These are phyloP conservation scores for Eucalyptus polyanthemos DNA, from an alignment of 345 rosid genomes.

Conservation along the genomic window DNA sequence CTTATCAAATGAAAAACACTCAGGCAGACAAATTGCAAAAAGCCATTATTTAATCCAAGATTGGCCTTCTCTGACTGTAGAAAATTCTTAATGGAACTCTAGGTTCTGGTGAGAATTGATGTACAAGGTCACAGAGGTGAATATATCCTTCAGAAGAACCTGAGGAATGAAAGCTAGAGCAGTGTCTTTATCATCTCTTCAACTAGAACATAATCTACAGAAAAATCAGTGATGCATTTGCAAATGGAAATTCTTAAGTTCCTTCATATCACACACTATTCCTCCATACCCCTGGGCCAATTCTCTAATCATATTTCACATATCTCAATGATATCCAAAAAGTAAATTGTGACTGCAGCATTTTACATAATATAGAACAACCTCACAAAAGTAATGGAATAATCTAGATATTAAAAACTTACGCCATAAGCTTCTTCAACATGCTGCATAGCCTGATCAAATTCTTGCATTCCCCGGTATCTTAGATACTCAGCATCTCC, in stretches of 20 bases:
- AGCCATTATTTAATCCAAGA: background rate
- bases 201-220: background rate
- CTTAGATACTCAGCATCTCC: conserved; percentile 78
- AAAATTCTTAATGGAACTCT: background rate
- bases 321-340: background rate
- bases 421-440: conserved; percentile 66
- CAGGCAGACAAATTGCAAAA: background rate
- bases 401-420: conserved; percentile 8
- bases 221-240: background rate
- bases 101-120: background rate
- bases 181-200: background rate
- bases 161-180: background rate
- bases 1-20: background rate
- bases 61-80: background rate
- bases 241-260: background rate
- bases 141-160: background rate
- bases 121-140: background rate
- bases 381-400: background rate
- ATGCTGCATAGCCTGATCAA: conserved; percentile 91
- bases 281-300: background rate
- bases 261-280: background rate
- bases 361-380: background rate
- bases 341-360: background rate
- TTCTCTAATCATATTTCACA: background rate
- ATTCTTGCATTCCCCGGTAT: conserved; percentile 83